Percentiles rank a stretch among this genome's conserved stretches.
phyloP scores from a whole-genome alignment of 2,329 filamentous ascomycete genomes.

The Aspergillus fructus region DNA sequence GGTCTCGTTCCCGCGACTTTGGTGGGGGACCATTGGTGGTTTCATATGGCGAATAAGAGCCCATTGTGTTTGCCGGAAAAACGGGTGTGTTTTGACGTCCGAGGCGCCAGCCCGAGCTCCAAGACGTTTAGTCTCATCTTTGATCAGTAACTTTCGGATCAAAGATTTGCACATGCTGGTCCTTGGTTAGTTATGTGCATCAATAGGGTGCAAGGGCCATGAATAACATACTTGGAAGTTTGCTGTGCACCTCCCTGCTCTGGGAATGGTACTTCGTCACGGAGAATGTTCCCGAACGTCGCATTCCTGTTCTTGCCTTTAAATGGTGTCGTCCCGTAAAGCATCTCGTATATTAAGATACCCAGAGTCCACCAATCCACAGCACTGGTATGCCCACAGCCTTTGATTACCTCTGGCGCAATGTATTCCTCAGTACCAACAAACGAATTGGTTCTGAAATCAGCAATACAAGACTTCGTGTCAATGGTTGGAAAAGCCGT shows the following conservation, averaged over 20 bases:
- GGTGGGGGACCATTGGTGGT: slow-evolving; percentile 91
- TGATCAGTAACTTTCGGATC: slow-evolving; percentile 95
- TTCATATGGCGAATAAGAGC: slow-evolving; percentile 96
- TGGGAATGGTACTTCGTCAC: slow-evolving; percentile 94
- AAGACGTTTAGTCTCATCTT: slow-evolving; percentile 90
- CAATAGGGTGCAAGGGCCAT: neutral
- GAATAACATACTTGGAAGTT: slow-evolving; percentile 77
- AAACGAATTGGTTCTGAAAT: slow-evolving; percentile 98
- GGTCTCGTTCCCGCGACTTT: slow-evolving; percentile 86
- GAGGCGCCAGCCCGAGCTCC: slow-evolving; percentile 93
- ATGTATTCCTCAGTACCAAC: slow-evolving; percentile 99
- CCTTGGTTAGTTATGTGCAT: slow-evolving; percentile 2
- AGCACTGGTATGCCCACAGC: slow-evolving; percentile 94
- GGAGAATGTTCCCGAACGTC: slow-evolving; percentile 94
- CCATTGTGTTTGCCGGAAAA: slow-evolving; percentile 96
- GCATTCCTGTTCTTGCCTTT: slow-evolving; percentile 99
- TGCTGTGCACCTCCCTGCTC: slow-evolving; percentile 81
- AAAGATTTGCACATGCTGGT: slow-evolving; percentile 91
- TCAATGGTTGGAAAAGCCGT: slow-evolving; percentile 94
- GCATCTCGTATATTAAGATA: slow-evolving; percentile 97
- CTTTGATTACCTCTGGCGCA: slow-evolving; percentile 97
- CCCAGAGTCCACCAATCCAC: slow-evolving; percentile 99
- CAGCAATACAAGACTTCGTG: slow-evolving; percentile 95
- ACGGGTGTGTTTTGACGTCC: slow-evolving; percentile 93
- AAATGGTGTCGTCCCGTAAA: slow-evolving; percentile 97